Evolutionary conservation across 2,329 filamentous ascomycete genomes (phyloP).

Genomic region (Scedosporium apiospermum): DNA sequence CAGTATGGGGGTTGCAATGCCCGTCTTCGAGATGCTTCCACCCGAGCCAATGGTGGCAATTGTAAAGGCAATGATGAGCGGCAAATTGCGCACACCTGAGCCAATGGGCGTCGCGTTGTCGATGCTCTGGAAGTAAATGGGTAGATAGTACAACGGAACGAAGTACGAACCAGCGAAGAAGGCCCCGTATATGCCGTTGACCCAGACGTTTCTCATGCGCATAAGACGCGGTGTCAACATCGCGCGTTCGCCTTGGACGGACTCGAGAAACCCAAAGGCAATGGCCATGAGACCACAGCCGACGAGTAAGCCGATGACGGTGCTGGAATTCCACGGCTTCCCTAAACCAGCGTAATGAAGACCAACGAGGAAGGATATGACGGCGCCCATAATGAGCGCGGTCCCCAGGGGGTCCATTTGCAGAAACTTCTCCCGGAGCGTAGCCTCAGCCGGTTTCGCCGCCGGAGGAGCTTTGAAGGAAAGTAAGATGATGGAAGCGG

Average conservation of each 20-base stretch:
- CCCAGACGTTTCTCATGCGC: slow-evolving; percentile 25
- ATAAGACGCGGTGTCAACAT: slow-evolving; percentile 31
- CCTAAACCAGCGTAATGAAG: slow-evolving; percentile 37
- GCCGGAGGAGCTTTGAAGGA: slow-evolving; percentile 32
- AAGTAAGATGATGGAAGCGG: slow-evolving; percentile 23
- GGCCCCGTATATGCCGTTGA: slow-evolving; percentile 29
- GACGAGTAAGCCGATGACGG: slow-evolving; percentile 33
- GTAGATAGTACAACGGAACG: slow-evolving; percentile 35
- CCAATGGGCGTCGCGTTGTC: slow-evolving; percentile 27
- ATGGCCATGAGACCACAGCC: slow-evolving; percentile 24
- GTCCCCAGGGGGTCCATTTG: slow-evolving; percentile 39
- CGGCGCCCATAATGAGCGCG: slow-evolving; percentile 32
- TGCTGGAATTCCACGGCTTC: slow-evolving; percentile 29
- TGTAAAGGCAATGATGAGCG: slow-evolving; percentile 33
- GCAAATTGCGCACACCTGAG: slow-evolving; percentile 34
- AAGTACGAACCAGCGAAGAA: slow-evolving; percentile 34
- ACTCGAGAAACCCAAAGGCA: slow-evolving; percentile 27
- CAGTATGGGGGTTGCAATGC: slow-evolving; percentile 34
- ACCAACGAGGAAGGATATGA: slow-evolving; percentile 34
- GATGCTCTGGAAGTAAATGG: slow-evolving; percentile 36
- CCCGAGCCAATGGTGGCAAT: slow-evolving; percentile 30
- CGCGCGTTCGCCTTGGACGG: slow-evolving; percentile 32
- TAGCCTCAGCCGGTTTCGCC: slow-evolving; percentile 25
- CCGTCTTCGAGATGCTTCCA: slow-evolving; percentile 25
- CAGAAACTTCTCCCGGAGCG: slow-evolving; percentile 31